Conservation (phyloP, 2,329 filamentous ascomycete genomes). For the Coniochaeta sp. region DNA sequence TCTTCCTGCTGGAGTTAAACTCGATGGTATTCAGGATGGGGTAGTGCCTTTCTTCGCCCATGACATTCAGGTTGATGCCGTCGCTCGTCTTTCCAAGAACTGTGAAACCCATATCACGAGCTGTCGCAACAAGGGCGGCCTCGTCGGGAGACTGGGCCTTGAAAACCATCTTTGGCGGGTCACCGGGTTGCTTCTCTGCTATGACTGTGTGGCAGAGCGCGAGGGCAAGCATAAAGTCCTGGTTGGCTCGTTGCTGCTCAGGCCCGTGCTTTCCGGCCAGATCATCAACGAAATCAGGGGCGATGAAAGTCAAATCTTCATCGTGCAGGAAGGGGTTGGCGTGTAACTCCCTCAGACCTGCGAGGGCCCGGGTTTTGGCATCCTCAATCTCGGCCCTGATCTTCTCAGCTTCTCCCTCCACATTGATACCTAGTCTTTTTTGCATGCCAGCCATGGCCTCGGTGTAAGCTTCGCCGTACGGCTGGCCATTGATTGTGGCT, state of each 20-base stretch:
- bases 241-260: constrained; percentile 69
- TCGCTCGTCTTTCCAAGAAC: constrained; percentile 75
- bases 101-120: constrained; percentile 91
- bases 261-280: constrained; percentile 68
- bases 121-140: constrained; percentile 86
- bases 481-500: constrained; percentile 88
- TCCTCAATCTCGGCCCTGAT: constrained; percentile 71
- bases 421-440: constrained; percentile 78
- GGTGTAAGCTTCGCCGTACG: constrained; percentile 96
- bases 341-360: constrained; percentile 66
- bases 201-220: constrained; percentile 97
- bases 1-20: constrained; percentile 93
- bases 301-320: constrained; percentile 84
- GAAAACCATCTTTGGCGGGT: constrained; percentile 85
- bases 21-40: constrained; percentile 90
- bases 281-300: constrained; percentile 82
- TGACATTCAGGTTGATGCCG: constrained; percentile 76
- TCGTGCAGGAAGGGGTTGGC: constrained; percentile 88
- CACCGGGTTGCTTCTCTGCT: constrained; percentile 80
- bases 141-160: constrained; percentile 97
- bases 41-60: constrained; percentile 80
- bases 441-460: constrained; percentile 97
- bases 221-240: constrained; percentile 89
- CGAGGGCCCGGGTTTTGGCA: constrained; percentile 66
- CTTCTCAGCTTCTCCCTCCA: constrained; percentile 68